Evolutionary conservation across 2,329 filamentous ascomycete genomes (phyloP).

Genomic region (Phyllosticta citrichinensis): DNA sequence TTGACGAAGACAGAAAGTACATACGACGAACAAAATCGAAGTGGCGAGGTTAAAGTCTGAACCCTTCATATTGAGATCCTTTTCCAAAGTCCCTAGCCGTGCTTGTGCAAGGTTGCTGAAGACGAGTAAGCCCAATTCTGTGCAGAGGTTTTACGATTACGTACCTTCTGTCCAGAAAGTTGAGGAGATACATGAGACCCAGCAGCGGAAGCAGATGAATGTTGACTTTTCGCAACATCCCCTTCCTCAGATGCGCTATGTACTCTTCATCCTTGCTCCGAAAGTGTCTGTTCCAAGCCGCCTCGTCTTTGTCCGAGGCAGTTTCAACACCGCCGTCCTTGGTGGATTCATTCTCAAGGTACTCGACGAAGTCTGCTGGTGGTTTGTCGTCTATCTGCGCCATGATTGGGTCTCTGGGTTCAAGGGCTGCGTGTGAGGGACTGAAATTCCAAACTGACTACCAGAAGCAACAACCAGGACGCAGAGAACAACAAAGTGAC

Average conservation of each 20-base stretch:
- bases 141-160: neutral
- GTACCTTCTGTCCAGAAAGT: slow-evolving; percentile 17
- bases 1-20: neutral
- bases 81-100: slow-evolving; percentile 25
- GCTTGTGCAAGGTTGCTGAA: slow-evolving; percentile 65
- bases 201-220: slow-evolving; percentile 20
- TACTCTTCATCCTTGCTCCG: slow-evolving; percentile 8
- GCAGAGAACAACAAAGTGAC: neutral
- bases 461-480: neutral
- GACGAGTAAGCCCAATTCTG: neutral
- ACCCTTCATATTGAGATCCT: slow-evolving; percentile 23
- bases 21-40: slow-evolving; percentile 49
- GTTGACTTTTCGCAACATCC: slow-evolving; percentile 22
- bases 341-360: neutral
- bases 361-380: slow-evolving; percentile 4
- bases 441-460: neutral
- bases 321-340: neutral
- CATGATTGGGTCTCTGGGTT: neutral
- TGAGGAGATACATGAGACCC: slow-evolving; percentile 21
- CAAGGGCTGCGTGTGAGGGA: neutral
- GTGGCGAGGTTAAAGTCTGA: slow-evolving; percentile 52
- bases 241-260: slow-evolving; percentile 19
- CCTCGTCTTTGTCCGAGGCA: slow-evolving; percentile 1
- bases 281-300: slow-evolving; percentile 2
- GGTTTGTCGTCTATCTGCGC: neutral